Evolutionary conservation across 805 yeast genomes (phyloP).

Genomic region (Blastobotrys robertii): DNA sequence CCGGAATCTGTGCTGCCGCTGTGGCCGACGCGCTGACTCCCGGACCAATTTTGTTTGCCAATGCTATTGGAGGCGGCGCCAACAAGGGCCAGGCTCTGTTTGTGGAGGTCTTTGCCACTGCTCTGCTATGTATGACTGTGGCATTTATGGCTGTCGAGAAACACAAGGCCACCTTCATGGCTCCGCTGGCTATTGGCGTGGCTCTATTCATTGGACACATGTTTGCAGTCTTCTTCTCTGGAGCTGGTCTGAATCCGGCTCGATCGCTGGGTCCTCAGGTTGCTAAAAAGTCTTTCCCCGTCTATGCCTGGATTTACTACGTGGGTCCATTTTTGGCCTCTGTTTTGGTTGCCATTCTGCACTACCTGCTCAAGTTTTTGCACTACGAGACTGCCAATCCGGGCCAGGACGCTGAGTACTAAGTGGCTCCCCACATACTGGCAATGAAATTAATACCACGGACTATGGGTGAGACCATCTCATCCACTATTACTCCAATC

Average conservation of each 20-base stretch:
- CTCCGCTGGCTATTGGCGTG: constrained; percentile 77
- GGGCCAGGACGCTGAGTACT: constrained; percentile 51
- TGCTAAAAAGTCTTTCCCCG: constrained; percentile 64
- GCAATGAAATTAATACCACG: too few relatives aligned
- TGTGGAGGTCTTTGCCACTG: constrained; percentile 73
- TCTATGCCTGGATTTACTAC: constrained; percentile 89
- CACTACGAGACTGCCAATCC: constrained; percentile 63
- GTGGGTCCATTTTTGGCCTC: constrained; percentile 77
- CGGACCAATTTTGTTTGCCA: constrained; percentile 62
- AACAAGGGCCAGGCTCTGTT: constrained; percentile 69
- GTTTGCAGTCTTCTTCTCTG: constrained; percentile 73
- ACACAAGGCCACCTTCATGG: constrained; percentile 62
- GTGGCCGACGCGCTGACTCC: constrained; percentile 82
- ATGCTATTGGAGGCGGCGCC: constrained; percentile 60
- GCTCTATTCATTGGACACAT: constrained; percentile 75
- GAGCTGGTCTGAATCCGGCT: constrained; percentile 90
- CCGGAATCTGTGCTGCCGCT: constrained; percentile 89
- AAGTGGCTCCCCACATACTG: too few relatives aligned
- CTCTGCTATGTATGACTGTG: constrained; percentile 64
- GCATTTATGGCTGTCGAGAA: constrained; percentile 78
- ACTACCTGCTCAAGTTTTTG: constrained; percentile 55
- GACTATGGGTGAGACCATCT: too few relatives aligned
- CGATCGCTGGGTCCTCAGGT: constrained; percentile 79
- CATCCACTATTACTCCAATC: too few relatives aligned
- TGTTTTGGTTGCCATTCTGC: constrained; percentile 52